These are phyloP conservation scores for Sporobolomyces pararoseus DNA, from an alignment of 768 basidiomycete genomes.

Conservation along the genomic window DNA sequence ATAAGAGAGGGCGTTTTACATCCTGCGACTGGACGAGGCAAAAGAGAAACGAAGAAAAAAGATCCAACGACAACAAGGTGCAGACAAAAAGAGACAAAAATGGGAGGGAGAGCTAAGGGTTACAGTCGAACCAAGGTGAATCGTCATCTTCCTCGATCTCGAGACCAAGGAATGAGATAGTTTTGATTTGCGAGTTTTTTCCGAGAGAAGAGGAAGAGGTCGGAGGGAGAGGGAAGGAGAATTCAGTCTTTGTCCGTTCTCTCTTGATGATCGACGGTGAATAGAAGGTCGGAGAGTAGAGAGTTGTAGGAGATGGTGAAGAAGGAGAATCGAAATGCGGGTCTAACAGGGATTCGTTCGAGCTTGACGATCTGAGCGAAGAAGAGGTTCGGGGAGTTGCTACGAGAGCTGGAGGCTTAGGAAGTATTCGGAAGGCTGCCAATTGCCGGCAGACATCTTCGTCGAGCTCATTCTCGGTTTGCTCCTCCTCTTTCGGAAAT, in stretches of 20 bases:
- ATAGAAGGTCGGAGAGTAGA: not conserved
- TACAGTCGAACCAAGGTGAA: slow-evolving; percentile 5
- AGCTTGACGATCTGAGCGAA: not conserved
- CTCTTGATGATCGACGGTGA: not conserved
- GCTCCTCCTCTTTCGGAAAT: not conserved
- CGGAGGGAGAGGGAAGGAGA: not conserved
- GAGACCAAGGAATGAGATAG: slow-evolving; percentile 2
- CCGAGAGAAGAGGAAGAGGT: not conserved
- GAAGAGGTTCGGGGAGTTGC: not conserved
- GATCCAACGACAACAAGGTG: too few relatives aligned
- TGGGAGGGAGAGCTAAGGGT: not conserved
- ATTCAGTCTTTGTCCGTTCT: not conserved
- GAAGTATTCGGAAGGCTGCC: slow-evolving; percentile 8
- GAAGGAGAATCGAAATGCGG: slow-evolving; percentile 8
- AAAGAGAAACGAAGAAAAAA: too few relatives aligned
- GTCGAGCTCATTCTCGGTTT: not conserved
- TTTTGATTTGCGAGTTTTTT: not conserved
- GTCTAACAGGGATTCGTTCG: slow-evolving; percentile 1
- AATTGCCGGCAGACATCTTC: not conserved
- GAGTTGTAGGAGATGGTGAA: slow-evolving; percentile 1
- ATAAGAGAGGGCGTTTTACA: too few relatives aligned
- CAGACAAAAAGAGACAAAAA: too few relatives aligned
- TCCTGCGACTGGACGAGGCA: too few relatives aligned
- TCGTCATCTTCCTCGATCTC: slow-evolving; percentile 12
- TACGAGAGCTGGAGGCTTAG: not conserved